These are phyloP conservation scores for Basipetospora chlamydospora DNA, from an alignment of 2,329 filamentous ascomycete genomes.

Conservation along the genomic window DNA sequence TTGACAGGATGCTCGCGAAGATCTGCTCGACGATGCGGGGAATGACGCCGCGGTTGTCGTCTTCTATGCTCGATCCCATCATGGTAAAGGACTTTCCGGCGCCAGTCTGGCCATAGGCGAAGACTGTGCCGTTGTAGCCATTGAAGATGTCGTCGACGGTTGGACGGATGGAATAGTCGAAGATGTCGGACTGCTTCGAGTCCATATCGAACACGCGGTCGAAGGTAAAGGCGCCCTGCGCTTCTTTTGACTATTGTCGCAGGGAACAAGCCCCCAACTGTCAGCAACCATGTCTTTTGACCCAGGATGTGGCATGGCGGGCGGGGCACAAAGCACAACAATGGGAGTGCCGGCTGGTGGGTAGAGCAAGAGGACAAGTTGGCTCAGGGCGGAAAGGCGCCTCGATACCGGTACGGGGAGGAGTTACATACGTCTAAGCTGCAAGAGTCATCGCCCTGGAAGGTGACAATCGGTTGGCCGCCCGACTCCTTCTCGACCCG, in stretches of 20 bases:
- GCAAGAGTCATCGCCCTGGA: slow-evolving; percentile 82
- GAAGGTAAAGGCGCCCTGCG: slow-evolving; percentile 80
- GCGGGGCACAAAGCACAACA: too few species aligned
- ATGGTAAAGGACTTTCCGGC: slow-evolving; percentile 99
- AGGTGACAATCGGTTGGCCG: slow-evolving; percentile 81
- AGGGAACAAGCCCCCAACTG: not conserved
- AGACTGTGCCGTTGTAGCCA: slow-evolving; percentile 97
- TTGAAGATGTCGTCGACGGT: slow-evolving; percentile 98
- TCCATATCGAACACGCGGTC: slow-evolving; percentile 94
- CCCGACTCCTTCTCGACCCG: slow-evolving; percentile 80
- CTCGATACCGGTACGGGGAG: slow-evolving; percentile 1
- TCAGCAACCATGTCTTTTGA: too few species aligned
- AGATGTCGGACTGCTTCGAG: slow-evolving; percentile 82
- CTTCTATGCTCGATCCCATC: slow-evolving; percentile 69
- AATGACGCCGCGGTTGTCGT: slow-evolving; percentile 83
- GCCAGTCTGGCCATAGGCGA: slow-evolving; percentile 96
- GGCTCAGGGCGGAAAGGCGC: slow-evolving; percentile 5
- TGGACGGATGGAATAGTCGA: slow-evolving; percentile 91
- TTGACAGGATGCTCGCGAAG: slow-evolving; percentile 85
- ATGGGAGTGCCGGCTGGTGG: too few species aligned
- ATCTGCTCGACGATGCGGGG: slow-evolving; percentile 96
- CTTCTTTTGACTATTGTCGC: slow-evolving; percentile 67
- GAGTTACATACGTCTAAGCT: slow-evolving; percentile 56
- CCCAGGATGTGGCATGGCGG: too few species aligned
- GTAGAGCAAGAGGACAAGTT: too few species aligned